Base-by-base conservation (phyloP, 257 asterid species). In the Penstemon davidsonii region DNA sequence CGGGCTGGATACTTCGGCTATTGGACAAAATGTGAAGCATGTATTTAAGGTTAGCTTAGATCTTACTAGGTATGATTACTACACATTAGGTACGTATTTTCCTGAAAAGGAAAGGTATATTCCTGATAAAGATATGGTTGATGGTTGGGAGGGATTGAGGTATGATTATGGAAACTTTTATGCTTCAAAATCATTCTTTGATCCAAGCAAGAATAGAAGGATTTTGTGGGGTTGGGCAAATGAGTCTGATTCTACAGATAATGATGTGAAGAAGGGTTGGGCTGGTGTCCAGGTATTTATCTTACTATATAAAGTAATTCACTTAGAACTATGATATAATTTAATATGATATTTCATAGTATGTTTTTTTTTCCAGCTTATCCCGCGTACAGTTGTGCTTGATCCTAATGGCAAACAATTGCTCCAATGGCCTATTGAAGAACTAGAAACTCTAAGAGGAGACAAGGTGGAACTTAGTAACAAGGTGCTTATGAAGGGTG, bases 211-310 rank as follows among this genome's bases (percentile, higher is more conserved):
- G 76, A 72, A 77, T 2, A 74, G 95, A 36, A 73, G 96, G 71
- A 72, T 91, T 6, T 42, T 89, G 76, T 91, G 95, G 94, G 96
- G 83, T 13, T 91, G 98, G 98, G 84, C 89, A 0, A 76, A 78
- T 15, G 97, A 92, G 69, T 80, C 86, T 0, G 91, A 87, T 57
- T 49, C 80, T 39, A 66, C 82, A 0, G 70, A 78, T 0, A 75
- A 76, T 25, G 96, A 87, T 68, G 59, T 87, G 8, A 49, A 53
- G 13, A 86, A 86, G 56, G 94, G 88, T 1, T 89, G 96, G 96
- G 88, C 91, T 43, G 91, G 91, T 7, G 57, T 85, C n/a, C 90
- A 83, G 87, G 87, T 82, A 62, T 25, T 25, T 36, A 5, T 25
- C 33, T 25, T 25, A 25, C 3, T 25, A 25, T 25, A 25, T 25